These are phyloP conservation scores for Penicillium paradoxum DNA, from an alignment of 495 filamentous ascomycete species.

Conservation along the genomic window DNA sequence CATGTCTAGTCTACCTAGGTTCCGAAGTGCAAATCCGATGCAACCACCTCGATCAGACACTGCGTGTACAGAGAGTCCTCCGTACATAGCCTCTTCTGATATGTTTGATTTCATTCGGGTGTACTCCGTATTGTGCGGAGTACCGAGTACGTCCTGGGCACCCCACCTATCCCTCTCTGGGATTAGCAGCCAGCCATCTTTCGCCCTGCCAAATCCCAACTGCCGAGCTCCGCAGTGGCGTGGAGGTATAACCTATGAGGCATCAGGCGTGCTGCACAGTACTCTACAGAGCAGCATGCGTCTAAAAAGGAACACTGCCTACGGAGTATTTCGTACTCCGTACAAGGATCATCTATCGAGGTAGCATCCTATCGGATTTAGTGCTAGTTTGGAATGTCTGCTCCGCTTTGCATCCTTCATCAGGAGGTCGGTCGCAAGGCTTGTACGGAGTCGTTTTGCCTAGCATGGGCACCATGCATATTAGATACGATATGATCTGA, in stretches of 20 bases:
- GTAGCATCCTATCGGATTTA: constrained; percentile 1
- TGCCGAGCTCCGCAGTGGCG: constrained; percentile 11
- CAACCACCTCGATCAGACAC: too few relatives aligned
- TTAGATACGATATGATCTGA: not conserved
- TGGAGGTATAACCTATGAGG: not conserved
- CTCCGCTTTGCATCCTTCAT: not conserved
- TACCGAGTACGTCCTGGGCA: not conserved
- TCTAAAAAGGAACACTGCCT: too few relatives aligned
- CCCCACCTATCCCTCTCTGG: not conserved
- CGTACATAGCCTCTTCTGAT: too few relatives aligned
- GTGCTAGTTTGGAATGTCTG: constrained; percentile 1
- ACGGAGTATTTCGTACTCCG: too few relatives aligned
- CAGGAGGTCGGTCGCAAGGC: not conserved
- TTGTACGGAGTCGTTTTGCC: not conserved
- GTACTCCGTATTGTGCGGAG: not conserved
- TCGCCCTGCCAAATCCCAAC: constrained; percentile 11
- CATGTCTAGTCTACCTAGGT: too few relatives aligned
- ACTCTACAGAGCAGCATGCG: too few relatives aligned
- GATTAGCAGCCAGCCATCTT: constrained; percentile 14
- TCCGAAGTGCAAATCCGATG: too few relatives aligned
- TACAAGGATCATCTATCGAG: too few relatives aligned
- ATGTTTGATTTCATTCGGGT: too few relatives aligned
- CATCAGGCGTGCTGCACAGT: not conserved
- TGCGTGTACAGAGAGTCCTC: too few relatives aligned
- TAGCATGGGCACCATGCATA: too few relatives aligned